Conservation (phyloP, 768 basidiomycete genomes). For the Leucocoprinus birnbaumii region DNA sequence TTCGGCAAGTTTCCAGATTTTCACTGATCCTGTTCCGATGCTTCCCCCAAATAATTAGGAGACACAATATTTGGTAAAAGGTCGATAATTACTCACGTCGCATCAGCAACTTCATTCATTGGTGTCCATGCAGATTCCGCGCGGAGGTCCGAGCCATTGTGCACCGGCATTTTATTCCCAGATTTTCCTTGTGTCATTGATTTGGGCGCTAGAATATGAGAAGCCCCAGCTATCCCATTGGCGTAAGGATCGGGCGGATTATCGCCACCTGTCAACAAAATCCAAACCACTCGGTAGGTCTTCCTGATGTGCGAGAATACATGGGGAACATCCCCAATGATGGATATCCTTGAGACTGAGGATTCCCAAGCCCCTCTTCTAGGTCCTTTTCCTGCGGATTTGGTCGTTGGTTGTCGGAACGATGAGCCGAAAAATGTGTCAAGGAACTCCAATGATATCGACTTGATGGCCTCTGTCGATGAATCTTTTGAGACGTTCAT, state of each 20-base stretch:
- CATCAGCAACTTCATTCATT: constrained; percentile 48
- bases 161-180: background rate
- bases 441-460: constrained; percentile 36
- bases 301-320: constrained; percentile 90
- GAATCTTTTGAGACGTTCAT: constrained; percentile 48
- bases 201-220: background rate
- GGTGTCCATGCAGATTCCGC: constrained; percentile 46
- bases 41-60: constrained; percentile 30
- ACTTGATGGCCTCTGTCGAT: constrained; percentile 34
- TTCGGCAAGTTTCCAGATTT: constrained; percentile 65
- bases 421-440: constrained; percentile 29
- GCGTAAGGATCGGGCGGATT: constrained; percentile 32
- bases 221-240: background rate
- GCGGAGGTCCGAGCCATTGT: constrained; percentile 13
- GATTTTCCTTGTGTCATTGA: background rate
- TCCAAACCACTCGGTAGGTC: constrained; percentile 78
- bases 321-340: constrained; percentile 69
- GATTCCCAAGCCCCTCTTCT: constrained; percentile 14
- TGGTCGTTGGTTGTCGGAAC: constrained; percentile 16
- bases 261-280: constrained; percentile 56
- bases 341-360: constrained; percentile 42
- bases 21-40: constrained; percentile 71
- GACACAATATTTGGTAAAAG: constrained; percentile 13
- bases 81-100: constrained; percentile 50
- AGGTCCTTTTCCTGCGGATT: constrained; percentile 10